Evolutionary conservation across 1,284 basidiomycete genomes (phyloP).

Genomic region (Laetiporus sulphureus): DNA sequence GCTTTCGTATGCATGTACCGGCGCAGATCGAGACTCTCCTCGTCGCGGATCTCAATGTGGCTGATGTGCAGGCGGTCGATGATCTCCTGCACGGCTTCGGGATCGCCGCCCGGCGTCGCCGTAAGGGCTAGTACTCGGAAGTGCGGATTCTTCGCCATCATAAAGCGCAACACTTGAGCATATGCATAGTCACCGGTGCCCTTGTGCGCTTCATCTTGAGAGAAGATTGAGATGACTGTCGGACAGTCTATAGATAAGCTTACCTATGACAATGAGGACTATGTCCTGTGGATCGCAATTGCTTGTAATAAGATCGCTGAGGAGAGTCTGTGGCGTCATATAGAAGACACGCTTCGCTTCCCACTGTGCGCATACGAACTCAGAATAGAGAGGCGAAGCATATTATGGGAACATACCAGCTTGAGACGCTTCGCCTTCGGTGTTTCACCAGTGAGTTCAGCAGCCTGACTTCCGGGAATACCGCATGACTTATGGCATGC

Average conservation of each 20-base stretch:
- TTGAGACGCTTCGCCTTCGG: conserved; percentile 42
- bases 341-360: conserved; percentile 88
- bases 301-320: conserved; percentile 78
- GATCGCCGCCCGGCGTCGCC: conserved; percentile 88
- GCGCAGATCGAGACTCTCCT: conserved; percentile 83
- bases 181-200: conserved; percentile 94
- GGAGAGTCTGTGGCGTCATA: conserved; percentile 95
- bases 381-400: no score
- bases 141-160: conserved; percentile 92
- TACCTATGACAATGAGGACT: conserved; percentile 78
- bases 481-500: conserved; percentile 94
- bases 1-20: conserved; percentile 88
- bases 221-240: neutral
- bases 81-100: conserved; percentile 86
- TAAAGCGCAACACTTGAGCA: conserved; percentile 79
- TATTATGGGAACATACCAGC: conserved; percentile 59
- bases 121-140: conserved; percentile 93
- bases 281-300: conserved; percentile 78
- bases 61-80: conserved; percentile 96
- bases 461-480: conserved; percentile 83
- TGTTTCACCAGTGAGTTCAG: conserved; percentile 82
- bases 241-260: conserved; percentile 13
- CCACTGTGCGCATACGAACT: conserved; percentile 46
- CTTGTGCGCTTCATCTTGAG: conserved; percentile 89
- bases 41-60: conserved; percentile 91